phyloP scores from a whole-genome alignment of 306 rosid species.

The Casuarina glauca region DNA sequence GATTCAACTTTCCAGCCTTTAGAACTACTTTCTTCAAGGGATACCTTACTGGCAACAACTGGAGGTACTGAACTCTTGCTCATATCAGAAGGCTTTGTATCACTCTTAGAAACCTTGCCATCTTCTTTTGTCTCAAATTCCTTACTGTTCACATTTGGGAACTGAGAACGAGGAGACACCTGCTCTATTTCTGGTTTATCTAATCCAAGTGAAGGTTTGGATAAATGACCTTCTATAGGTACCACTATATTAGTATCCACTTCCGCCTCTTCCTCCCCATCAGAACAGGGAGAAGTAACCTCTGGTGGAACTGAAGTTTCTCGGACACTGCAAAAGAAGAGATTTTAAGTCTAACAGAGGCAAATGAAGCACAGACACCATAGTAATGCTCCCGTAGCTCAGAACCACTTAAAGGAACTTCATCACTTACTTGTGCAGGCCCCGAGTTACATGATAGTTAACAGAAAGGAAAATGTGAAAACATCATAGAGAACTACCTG shows the following conservation, averaged over 20 bases:
- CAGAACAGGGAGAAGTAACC: conserved; percentile 41
- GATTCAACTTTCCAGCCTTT: conserved; percentile 39
- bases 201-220: conserved; percentile 30
- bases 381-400: conserved; percentile 10
- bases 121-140: conserved; percentile 25
- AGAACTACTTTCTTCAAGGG: conserved; percentile 23
- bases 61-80: conserved; percentile 32
- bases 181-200: conserved; percentile 39
- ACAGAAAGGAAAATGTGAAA: conserved; percentile 11
- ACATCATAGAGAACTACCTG: conserved; percentile 47
- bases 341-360: conserved; percentile 27
- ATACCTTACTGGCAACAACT: conserved; percentile 25
- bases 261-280: conserved; percentile 52
- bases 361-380: background rate
- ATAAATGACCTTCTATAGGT: conserved; percentile 30
- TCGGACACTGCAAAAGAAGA: conserved; percentile 47
- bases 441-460: conserved; percentile 11
- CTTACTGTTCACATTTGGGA: conserved; percentile 31
- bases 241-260: conserved; percentile 31
- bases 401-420: conserved; percentile 18
- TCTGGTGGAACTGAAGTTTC: conserved; percentile 44
- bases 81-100: conserved; percentile 43
- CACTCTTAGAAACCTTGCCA: conserved; percentile 31
- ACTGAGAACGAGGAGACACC: conserved; percentile 25
- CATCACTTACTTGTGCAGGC: background rate